phyloP scores from a whole-genome alignment of 2,329 filamentous ascomycete species.

The Fusarium subglutinans region DNA sequence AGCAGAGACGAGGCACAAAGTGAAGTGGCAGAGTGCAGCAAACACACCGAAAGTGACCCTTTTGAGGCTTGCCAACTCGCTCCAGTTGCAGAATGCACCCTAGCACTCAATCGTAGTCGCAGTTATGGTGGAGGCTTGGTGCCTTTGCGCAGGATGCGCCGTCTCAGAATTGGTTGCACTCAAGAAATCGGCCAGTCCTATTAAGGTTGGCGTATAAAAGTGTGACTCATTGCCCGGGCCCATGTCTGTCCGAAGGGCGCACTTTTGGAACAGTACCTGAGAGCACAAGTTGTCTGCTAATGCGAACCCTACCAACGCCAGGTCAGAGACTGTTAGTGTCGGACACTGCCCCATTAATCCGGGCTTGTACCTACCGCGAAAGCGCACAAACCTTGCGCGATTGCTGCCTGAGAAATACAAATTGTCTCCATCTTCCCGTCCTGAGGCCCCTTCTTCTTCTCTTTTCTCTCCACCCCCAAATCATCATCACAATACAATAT shows the following conservation, averaged over 20 bases:
- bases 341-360: conserved; percentile 34
- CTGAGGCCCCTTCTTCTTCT: conserved; percentile 43
- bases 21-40: neutral
- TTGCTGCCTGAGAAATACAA: conserved; percentile 61
- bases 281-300: conserved; percentile 18
- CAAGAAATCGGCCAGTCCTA: conserved; percentile 42
- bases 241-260: conserved; percentile 43
- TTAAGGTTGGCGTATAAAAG: conserved; percentile 43
- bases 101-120: neutral
- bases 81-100: neutral
- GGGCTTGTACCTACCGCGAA: conserved; percentile 16
- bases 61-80: neutral
- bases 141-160: conserved; percentile 32
- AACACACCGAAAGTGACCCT: neutral
- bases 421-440: conserved; percentile 45
- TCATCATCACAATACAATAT: conserved; percentile 43
- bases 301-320: neutral
- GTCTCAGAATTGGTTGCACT: conserved; percentile 38
- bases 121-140: conserved; percentile 30
- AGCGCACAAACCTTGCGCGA: conserved; percentile 34
- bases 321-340: conserved; percentile 17
- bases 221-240: conserved; percentile 50
- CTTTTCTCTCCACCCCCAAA: conserved; percentile 49
- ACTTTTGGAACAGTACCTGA: conserved; percentile 27
- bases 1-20: neutral